A percentile compares a stretch with the other conserved stretches of the same genome.
Evolutionary conservation across 108 stramenopile genomes (phyloP).

Genomic region (Nitzschia sp.): DNA sequence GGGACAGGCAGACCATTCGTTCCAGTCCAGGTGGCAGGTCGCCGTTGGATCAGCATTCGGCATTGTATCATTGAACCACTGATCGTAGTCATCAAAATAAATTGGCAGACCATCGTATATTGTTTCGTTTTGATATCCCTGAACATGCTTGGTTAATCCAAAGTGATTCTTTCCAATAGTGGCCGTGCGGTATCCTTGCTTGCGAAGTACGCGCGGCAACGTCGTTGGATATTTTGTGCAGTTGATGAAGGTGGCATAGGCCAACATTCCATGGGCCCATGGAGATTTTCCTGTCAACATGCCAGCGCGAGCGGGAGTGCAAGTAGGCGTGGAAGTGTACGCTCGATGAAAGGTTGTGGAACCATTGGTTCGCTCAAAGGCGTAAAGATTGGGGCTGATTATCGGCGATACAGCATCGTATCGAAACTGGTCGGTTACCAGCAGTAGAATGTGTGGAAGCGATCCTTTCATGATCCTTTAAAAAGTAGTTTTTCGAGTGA

Average conservation of each 20-base stretch:
- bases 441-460: slow-evolving; percentile 35
- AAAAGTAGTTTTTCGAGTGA: too few species aligned
- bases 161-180: slow-evolving; percentile 47
- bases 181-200: slow-evolving; percentile 18
- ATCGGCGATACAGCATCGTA: slow-evolving; percentile 29
- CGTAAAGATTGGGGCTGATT: slow-evolving; percentile 27
- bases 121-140: slow-evolving; percentile 21
- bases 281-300: slow-evolving; percentile 38
- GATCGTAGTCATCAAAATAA: slow-evolving; percentile 33
- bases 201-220: slow-evolving; percentile 11
- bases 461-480: slow-evolving; percentile 7
- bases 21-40: slow-evolving; percentile 35
- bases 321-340: slow-evolving; percentile 40
- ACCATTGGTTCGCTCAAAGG: not conserved
- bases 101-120: slow-evolving; percentile 34
- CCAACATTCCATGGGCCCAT: slow-evolving; percentile 49
- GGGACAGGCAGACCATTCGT: slow-evolving; percentile 36
- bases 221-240: slow-evolving; percentile 39
- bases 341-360: slow-evolving; percentile 25
- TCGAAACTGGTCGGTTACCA: slow-evolving; percentile 43
- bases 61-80: slow-evolving; percentile 14
- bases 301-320: slow-evolving; percentile 40
- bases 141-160: slow-evolving; percentile 22
- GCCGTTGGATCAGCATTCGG: slow-evolving; percentile 32
- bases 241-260: slow-evolving; percentile 12